A percentile compares a stretch with the other conserved stretches of the same genome.
These are phyloP conservation scores for Sapria himalayana DNA, from an alignment of 345 rosid species.

Conservation along the genomic window DNA sequence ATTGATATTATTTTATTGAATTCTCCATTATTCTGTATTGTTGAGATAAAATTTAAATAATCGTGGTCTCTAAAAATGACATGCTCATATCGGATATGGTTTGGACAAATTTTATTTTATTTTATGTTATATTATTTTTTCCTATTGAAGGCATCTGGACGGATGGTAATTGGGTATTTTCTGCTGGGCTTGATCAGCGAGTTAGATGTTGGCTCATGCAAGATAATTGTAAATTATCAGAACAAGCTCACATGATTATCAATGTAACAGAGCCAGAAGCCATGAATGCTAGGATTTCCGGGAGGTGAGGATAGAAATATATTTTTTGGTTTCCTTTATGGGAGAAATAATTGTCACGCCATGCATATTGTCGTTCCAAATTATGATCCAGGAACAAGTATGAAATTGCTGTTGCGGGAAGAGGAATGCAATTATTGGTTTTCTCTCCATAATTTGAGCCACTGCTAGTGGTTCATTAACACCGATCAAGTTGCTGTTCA, in stretches of 20 bases:
- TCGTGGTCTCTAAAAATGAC: too few relatives aligned
- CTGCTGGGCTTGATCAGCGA: slow-evolving; percentile 97
- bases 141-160: slow-evolving; percentile 94
- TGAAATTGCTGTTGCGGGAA: slow-evolving; percentile 72
- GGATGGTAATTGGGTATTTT: slow-evolving; percentile 67
- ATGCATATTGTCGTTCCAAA: not conserved
- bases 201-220: slow-evolving; percentile 55
- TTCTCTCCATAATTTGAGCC: slow-evolving; percentile 15
- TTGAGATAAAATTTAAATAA: too few relatives aligned
- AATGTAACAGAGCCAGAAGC: slow-evolving; percentile 94
- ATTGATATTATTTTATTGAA: too few relatives aligned
- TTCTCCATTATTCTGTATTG: too few relatives aligned
- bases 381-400: slow-evolving; percentile 29
- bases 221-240: slow-evolving; percentile 23
- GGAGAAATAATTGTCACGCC: not conserved
- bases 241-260: slow-evolving; percentile 32
- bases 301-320: slow-evolving; percentile 26
- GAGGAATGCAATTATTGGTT: slow-evolving; percentile 79
- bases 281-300: slow-evolving; percentile 43
- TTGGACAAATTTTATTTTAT: slow-evolving; percentile 9
- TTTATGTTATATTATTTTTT: too few relatives aligned
- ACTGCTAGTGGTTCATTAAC: too few relatives aligned
- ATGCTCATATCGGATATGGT: too few relatives aligned
- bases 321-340: not conserved
- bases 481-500: too few relatives aligned